Evolutionary conservation across 1,284 basidiomycete species (phyloP), one percentile per base, ranked within the genome.

Genomic region (Ganoderma sinense): DNA sequence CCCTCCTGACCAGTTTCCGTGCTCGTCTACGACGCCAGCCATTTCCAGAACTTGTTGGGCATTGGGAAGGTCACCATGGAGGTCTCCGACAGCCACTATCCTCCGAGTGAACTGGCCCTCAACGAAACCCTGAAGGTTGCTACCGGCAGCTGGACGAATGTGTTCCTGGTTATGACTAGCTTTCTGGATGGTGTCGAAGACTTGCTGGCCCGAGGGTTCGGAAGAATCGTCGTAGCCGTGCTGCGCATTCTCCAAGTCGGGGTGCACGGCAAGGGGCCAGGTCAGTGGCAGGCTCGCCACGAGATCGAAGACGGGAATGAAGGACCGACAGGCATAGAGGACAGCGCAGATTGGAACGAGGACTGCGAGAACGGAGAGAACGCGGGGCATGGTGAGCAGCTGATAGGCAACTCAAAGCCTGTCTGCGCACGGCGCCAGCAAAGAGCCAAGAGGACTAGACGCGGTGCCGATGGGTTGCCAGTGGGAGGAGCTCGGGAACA

Each of bases 1-100:
- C 29, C 91, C 84, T 1, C 91, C 95, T 11, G 88, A 87, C 96
- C 96, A 97, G 65, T 90, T 82, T 0, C 88, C 90, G 3, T 86
- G 77, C n/a, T 87, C 83, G 73, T 93, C 88, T 4, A 93, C 88
- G 7, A 97, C 88, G 3, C 86, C 85, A 7, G 94, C 89, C 85
- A 96, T 94, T 56, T 90, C 84, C 40, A 97, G 83, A 6, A 97
- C 94, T 55, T 85, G 86, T 69, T 87, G 83, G 4, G 93, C 91
- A 78, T 95, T 94, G 0, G 83, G 82, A 59, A 92, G 78, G 81
- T 96, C 93, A 0, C 93, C 93, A 76, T 96, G 94, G 18, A 96
- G 79, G 77, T 96, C 94, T 5, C 94, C 94, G 0, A 95, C 91
- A 4, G 93, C 94, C 0, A 95, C 90, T 41, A 94, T 90, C 67